Base-by-base conservation (phyloP, 345 rosid genomes). In the Lepidium aucheri region DNA sequence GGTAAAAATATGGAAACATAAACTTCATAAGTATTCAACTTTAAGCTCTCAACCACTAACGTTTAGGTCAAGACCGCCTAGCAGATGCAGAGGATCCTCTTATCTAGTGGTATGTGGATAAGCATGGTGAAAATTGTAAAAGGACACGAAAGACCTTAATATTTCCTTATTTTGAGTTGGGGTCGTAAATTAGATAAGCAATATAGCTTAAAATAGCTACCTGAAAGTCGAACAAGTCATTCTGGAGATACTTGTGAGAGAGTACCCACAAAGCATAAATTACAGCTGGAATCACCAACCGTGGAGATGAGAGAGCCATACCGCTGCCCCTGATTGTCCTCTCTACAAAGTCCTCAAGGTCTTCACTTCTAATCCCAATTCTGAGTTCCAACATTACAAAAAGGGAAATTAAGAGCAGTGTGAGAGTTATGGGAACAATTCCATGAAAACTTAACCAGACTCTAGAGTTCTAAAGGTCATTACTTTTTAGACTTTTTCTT, bases 251-350 rank as follows among this genome's bases (percentile, higher is more conserved):
- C 80, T 70, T 83, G 80, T 88, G 92, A 9, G 90, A 90, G 54
- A 88, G 74, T 33, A 70, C 67, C 97, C 99, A 88, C 58, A 90
- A 61, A 36, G 90, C 99, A 57, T 83, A 90, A 53, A 90, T 73
- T 49, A 79, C 75, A 59, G 92, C 92, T 0, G 96, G 97, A 55
- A 94, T 81, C 75, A 86, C 92, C 51, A 90, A 84, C 67, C 97
- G 84, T 3, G 97, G 92, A 67, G 97, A 94, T 30, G 99, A 88
- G 65, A 94, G 96, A 54, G 95, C 92, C 53, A 90, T 59, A 33
- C 86, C 67, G 3, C 88, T 86, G 4, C 98, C 97, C 77, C 72
- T 84, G 26, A 84, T 72, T 32, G 85, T 44, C 74, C 61, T 94
- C 87, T 88, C 94, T 1, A 88, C 14, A 18, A 74, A 76, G 67